Evolutionary conservation across 2,329 filamentous ascomycete genomes (phyloP).

Genomic region (Sordariomycetes sp.): DNA sequence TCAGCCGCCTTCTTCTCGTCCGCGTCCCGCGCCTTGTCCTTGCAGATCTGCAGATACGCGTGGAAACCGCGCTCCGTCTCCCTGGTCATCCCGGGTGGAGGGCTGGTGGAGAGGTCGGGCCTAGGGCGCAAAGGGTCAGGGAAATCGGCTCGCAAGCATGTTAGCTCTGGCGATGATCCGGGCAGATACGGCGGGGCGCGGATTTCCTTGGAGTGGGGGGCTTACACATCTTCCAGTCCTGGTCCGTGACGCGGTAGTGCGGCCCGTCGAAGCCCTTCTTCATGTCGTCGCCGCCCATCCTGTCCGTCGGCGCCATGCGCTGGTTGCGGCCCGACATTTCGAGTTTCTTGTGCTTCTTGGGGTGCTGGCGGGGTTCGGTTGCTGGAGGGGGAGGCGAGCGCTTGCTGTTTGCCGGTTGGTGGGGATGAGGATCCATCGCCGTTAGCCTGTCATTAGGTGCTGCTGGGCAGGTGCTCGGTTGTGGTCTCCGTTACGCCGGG

Average conservation of each 20-base stretch:
- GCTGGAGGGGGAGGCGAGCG: background rate
- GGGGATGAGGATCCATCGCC: background rate
- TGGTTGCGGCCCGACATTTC: background rate
- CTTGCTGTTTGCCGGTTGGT: background rate
- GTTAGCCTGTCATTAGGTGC: too few species aligned
- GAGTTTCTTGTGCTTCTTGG: background rate
- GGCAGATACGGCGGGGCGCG: background rate
- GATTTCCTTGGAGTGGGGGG: background rate
- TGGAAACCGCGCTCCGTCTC: background rate
- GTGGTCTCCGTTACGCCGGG: too few species aligned
- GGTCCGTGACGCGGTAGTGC: background rate
- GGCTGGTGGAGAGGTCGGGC: background rate
- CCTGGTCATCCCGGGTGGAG: background rate
- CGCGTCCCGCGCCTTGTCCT: slow-evolving; percentile 2
- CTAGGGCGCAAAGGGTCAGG: slow-evolving; percentile 1
- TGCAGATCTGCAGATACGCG: slow-evolving; percentile 2
- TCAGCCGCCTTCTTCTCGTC: background rate
- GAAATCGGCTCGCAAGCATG: background rate
- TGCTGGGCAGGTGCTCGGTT: too few species aligned
- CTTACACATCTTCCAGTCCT: slow-evolving; percentile 4
- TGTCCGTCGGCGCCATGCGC: background rate
- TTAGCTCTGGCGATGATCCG: background rate
- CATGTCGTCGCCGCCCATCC: background rate
- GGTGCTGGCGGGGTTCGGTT: background rate
- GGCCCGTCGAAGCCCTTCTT: slow-evolving; percentile 1